phyloP scores from a whole-genome alignment of 2,329 filamentous ascomycete species.

The Aureobasidium sp. region DNA sequence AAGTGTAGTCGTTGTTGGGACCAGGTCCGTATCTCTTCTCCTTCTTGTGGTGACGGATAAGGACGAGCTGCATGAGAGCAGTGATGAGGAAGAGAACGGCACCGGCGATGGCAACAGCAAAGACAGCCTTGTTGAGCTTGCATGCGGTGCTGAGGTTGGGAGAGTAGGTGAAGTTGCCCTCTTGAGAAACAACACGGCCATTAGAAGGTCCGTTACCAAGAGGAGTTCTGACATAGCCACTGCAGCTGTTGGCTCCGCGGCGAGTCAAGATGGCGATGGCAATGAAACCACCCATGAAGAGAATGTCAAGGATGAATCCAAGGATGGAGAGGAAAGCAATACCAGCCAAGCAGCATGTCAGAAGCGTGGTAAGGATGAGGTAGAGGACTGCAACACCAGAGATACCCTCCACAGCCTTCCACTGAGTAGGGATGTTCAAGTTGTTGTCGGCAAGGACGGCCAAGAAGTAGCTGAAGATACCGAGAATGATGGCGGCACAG shows the following conservation, averaged over 20 bases:
- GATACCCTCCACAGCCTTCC: slow-evolving; percentile 57
- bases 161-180: slow-evolving; percentile 37
- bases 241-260: slow-evolving; percentile 60
- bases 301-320: slow-evolving; percentile 67
- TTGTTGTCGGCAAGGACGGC: slow-evolving; percentile 61
- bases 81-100: slow-evolving; percentile 71
- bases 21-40: slow-evolving; percentile 65
- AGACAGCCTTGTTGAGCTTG: slow-evolving; percentile 65
- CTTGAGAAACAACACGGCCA: slow-evolving; percentile 31
- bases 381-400: slow-evolving; percentile 70
- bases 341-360: slow-evolving; percentile 75
- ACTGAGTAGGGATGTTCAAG: slow-evolving; percentile 54
- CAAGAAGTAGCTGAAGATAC: slow-evolving; percentile 72
- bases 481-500: slow-evolving; percentile 64
- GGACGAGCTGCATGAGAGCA: slow-evolving; percentile 59
- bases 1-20: slow-evolving; percentile 62
- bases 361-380: slow-evolving; percentile 60
- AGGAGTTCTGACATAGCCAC: slow-evolving; percentile 56
- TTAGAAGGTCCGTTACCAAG: slow-evolving; percentile 58
- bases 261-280: slow-evolving; percentile 73
- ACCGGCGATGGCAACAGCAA: slow-evolving; percentile 71
- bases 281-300: slow-evolving; percentile 70
- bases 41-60: slow-evolving; percentile 64
- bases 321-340: slow-evolving; percentile 64
- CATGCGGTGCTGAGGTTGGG: slow-evolving; percentile 56